These are phyloP conservation scores for Chrysopogon serrulatus DNA, from an alignment of 176 grass and related monocot genomes.

Conservation along the genomic window DNA sequence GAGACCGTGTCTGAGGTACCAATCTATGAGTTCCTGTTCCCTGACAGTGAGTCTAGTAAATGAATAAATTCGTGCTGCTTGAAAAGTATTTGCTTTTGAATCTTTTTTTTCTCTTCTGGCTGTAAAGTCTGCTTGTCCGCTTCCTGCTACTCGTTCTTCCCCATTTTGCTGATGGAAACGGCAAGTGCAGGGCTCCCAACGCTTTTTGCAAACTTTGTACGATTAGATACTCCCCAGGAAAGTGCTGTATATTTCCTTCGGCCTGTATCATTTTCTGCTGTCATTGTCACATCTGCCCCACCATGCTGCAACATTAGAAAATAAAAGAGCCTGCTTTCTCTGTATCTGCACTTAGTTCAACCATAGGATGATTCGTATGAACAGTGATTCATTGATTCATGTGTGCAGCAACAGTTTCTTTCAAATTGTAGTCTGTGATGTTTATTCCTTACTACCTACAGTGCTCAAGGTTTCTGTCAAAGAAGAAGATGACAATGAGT, in stretches of 20 bases:
- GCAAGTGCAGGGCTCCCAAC: neutral
- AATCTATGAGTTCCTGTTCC: slow-evolving; percentile 56
- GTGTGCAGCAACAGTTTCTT: neutral
- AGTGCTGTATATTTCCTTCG: neutral
- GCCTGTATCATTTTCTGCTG: neutral
- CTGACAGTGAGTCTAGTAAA: neutral
- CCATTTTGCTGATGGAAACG: slow-evolving; percentile 7
- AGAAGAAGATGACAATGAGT: slow-evolving; percentile 35
- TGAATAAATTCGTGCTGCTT: neutral
- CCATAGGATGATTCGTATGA: neutral
- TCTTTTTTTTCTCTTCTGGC: no score
- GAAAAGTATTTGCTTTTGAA: neutral
- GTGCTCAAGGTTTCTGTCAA: slow-evolving; percentile 83
- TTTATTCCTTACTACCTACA: slow-evolving; percentile 26
- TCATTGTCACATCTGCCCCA: neutral
- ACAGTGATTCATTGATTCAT: neutral
- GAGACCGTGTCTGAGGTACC: slow-evolving; percentile 84
- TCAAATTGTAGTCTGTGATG: neutral
- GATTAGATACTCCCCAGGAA: neutral
- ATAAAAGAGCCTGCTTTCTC: neutral
- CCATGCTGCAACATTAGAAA: neutral
- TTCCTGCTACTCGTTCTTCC: neutral
- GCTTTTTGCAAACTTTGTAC: neutral
- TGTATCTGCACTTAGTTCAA: neutral
- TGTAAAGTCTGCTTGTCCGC: neutral